Evolutionary conservation across 345 rosid genomes (phyloP), one percentile per base, ranked within the genome.

Genomic region (Sisymbrium irio): DNA sequence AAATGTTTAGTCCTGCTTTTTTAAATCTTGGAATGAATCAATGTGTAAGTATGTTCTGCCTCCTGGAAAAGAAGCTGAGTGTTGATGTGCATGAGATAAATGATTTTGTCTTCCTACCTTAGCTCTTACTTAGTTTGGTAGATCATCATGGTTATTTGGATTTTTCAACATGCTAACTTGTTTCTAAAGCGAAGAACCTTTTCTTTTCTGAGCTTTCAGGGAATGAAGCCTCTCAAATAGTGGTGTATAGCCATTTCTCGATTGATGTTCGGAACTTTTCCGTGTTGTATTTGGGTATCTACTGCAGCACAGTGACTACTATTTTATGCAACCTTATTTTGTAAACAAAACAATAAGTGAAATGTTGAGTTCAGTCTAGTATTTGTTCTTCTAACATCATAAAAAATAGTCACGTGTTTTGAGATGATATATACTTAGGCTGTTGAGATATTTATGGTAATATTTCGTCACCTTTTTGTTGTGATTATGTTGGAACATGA

Each of bases 221-320:
- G 92, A 28, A 53, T 92, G 85, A 92, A 92, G 88, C 88, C 94
- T 69, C 84, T 92, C 67, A 89, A 82, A 82, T 89, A 87, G 84
- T 49, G 55, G 39, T 77, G 67, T 64, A 61, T 42, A 2, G 4
- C 12, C 19, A 25, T 55, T n/a, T 30, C 22, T 46, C 46, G 19
- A 1, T 63, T 47, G 54, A 22, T 64, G 47, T 33, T 14, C 1
- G 6, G 67, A 32, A 7, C 8, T 56, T 46, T 70, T 55, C 15
- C 7, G n/a, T 2, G 36, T 6, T 58, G 11, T 20, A 49, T 60
- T 20, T 67, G 46, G 18, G 39, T 50, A 6, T 46, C 57, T 22
- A 22, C 25, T 74, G 73, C 46, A 2, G 62, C 36, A 51, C 15
- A 14, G 45, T 20, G 46, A 59, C 1, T 19, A 49, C 11, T 20